Percentiles rank a stretch among this genome's conserved stretches.
These are phyloP conservation scores for Hypoxylon sp. DNA, from an alignment of 2,329 filamentous ascomycete species.

Conservation along the genomic window DNA sequence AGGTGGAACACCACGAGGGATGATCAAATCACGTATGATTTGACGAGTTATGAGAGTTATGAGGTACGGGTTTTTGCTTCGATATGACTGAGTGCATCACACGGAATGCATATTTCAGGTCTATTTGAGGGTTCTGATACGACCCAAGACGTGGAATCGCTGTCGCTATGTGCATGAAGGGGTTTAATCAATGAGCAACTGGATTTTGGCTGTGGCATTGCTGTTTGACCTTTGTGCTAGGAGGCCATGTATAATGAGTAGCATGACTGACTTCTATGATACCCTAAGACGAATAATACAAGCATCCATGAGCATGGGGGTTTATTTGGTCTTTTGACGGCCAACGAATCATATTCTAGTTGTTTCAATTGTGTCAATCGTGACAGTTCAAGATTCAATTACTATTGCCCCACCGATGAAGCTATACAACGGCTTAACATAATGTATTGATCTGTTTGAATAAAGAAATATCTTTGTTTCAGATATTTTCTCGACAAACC, in stretches of 20 bases:
- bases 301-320: constrained; percentile 13
- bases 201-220: constrained; percentile 11
- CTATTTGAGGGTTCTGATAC: constrained; percentile 1
- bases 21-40: constrained; percentile 5
- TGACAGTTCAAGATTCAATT: neutral
- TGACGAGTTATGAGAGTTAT: constrained; percentile 15
- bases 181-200: constrained; percentile 1
- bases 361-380: neutral
- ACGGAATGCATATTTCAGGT: constrained; percentile 2
- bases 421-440: neutral
- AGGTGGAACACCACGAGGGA: constrained; percentile 41
- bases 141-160: neutral
- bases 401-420: neutral
- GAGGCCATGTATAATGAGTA: constrained; percentile 23
- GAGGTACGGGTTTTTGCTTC: constrained; percentile 19
- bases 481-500: no score
- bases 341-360: neutral
- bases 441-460: no score
- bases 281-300: constrained; percentile 32
- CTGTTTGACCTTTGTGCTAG: constrained; percentile 1
- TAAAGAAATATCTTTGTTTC: no score
- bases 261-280: constrained; percentile 36
- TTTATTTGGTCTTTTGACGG: neutral
- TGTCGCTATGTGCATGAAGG: constrained; percentile 7
- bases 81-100: constrained; percentile 2